Evolutionary conservation across 352 stramenopile species (phyloP).

Genomic region (Elongisporangium undulatum): DNA sequence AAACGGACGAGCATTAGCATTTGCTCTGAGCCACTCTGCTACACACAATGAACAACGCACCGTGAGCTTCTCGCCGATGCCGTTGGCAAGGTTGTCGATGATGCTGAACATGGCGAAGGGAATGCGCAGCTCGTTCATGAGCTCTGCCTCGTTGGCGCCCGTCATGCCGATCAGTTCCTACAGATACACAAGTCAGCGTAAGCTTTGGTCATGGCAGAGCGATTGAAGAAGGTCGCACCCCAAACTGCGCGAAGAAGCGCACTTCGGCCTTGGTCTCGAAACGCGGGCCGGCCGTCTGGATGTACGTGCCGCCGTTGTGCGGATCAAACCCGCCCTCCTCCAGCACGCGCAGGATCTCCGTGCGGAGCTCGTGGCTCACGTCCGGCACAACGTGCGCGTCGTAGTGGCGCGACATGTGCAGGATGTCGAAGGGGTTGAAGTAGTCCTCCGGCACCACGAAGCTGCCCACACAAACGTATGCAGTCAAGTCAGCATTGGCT

Average conservation of each 20-base stretch:
- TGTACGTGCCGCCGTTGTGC: slow-evolving; percentile 79
- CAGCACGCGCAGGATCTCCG: slow-evolving; percentile 44
- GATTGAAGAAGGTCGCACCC: slow-evolving; percentile 17
- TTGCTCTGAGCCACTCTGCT: not conserved
- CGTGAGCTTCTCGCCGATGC: slow-evolving; percentile 73
- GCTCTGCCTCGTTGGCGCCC: slow-evolving; percentile 80
- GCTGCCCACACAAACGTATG: slow-evolving; percentile 16
- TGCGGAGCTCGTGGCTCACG: slow-evolving; percentile 39
- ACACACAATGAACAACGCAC: slow-evolving; percentile 12
- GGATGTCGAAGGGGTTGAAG: slow-evolving; percentile 86
- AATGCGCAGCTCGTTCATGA: slow-evolving; percentile 77
- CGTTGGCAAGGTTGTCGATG: slow-evolving; percentile 88
- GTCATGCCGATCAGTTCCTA: slow-evolving; percentile 88
- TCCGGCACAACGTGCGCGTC: slow-evolving; percentile 83
- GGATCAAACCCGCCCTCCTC: slow-evolving; percentile 34
- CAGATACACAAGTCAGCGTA: not conserved
- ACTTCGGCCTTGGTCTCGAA: slow-evolving; percentile 91
- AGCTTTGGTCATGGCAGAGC: too few species aligned
- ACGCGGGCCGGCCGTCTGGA: slow-evolving; percentile 78
- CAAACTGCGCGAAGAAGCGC: slow-evolving; percentile 84
- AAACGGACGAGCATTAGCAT: not conserved
- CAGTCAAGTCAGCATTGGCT: not conserved
- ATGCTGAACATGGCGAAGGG: slow-evolving; percentile 86
- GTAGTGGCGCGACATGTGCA: slow-evolving; percentile 79
- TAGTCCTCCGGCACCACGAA: slow-evolving; percentile 85